These are phyloP conservation scores for Globisporangium parvum DNA, from an alignment of 352 stramenopile species.

Conservation along the genomic window DNA sequence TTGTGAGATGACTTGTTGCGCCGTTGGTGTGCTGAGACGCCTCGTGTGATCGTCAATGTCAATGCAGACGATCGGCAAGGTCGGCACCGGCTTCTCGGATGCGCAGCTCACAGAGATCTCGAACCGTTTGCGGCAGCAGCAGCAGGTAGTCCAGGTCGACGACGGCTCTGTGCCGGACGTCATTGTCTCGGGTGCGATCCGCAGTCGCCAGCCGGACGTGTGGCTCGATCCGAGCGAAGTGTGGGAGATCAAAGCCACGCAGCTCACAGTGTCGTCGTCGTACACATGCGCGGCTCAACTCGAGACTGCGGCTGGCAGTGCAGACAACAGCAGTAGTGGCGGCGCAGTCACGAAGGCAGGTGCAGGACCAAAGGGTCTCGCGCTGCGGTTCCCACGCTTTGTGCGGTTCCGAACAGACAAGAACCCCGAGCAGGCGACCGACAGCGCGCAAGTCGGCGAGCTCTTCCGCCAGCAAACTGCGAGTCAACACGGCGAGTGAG, in stretches of 20 bases:
- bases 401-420: conserved; percentile 96
- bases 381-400: conserved; percentile 98
- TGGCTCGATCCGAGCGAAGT: conserved; percentile 94
- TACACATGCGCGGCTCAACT: conserved; percentile 88
- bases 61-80: conserved; percentile 69
- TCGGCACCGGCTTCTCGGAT: conserved; percentile 98
- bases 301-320: conserved; percentile 1
- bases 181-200: conserved; percentile 36
- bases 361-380: conserved; percentile 78
- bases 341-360: not conserved
- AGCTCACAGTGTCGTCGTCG: conserved; percentile 94
- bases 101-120: conserved; percentile 83
- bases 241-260: conserved; percentile 98
- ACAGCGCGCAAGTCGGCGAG: conserved; percentile 88
- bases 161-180: conserved; percentile 45
- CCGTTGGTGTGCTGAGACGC: not conserved
- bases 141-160: conserved; percentile 28
- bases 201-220: conserved; percentile 79
- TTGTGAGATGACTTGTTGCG: not conserved
- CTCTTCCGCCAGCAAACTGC: conserved; percentile 49
- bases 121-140: conserved; percentile 34
- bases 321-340: not conserved
- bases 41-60: not conserved
- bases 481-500: conserved; percentile 6
- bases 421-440: conserved; percentile 91